These are phyloP conservation scores for Rhodomyrtus psidioides DNA, from an alignment of 441 rosid species.

Conservation along the genomic window DNA sequence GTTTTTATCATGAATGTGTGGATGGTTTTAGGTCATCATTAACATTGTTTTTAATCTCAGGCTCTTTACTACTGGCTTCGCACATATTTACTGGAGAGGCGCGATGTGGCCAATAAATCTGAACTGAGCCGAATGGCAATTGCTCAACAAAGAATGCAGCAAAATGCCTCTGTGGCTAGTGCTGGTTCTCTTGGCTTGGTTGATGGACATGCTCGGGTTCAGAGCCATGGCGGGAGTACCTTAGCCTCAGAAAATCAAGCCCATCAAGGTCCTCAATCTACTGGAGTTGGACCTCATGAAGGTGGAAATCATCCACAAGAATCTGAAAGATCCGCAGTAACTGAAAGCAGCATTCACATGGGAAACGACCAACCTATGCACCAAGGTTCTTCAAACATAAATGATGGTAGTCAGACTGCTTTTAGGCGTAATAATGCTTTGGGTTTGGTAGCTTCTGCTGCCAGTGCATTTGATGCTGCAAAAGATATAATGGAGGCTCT, in stretches of 20 bases:
- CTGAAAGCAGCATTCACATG: conserved; percentile 45
- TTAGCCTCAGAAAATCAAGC: conserved; percentile 57
- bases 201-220: conserved; percentile 46
- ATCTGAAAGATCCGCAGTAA: conserved; percentile 52
- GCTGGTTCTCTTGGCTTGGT: conserved; percentile 47
- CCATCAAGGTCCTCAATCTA: conserved; percentile 50
- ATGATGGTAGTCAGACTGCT: conserved; percentile 57
- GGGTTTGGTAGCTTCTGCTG: conserved; percentile 70
- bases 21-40: not conserved
- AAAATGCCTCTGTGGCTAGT: conserved; percentile 40
- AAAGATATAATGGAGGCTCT: conserved; percentile 97
- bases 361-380: conserved; percentile 72
- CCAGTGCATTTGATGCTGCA: conserved; percentile 94
- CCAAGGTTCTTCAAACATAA: conserved; percentile 51
- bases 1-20: not conserved
- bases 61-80: conserved; percentile 98
- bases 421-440: conserved; percentile 56
- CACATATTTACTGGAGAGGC: conserved; percentile 95
- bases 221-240: conserved; percentile 44
- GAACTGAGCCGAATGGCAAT: conserved; percentile 65
- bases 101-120: conserved; percentile 90
- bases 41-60: conserved; percentile 28
- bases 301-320: conserved; percentile 79
- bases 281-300: conserved; percentile 68
- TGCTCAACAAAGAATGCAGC: conserved; percentile 95